These are phyloP conservation scores for Sergeia podlipaevii DNA, from an alignment of 208 protist species.

Conservation along the genomic window DNA sequence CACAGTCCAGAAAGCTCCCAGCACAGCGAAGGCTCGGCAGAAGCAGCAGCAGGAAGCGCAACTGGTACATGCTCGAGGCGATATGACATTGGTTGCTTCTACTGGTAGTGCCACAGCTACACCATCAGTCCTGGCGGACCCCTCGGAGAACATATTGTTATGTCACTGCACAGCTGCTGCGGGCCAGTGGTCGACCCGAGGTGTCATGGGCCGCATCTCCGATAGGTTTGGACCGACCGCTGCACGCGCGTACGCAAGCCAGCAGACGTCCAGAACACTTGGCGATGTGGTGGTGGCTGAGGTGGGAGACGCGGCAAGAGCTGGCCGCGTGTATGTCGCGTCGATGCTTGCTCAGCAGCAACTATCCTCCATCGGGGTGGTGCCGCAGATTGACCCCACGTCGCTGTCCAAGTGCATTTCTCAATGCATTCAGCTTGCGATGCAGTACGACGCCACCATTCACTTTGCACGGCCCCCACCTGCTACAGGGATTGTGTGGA, in stretches of 20 bases:
- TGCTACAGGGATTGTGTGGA: constrained; percentile 12
- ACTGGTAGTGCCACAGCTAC: constrained; percentile 13
- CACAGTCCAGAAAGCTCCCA: not conserved
- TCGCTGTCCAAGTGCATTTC: constrained; percentile 20
- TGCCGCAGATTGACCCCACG: constrained; percentile 21
- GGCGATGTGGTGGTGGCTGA: constrained; percentile 33
- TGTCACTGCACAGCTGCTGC: constrained; percentile 30
- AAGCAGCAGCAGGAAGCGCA: not conserved
- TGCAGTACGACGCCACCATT: constrained; percentile 20
- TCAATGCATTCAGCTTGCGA: constrained; percentile 17
- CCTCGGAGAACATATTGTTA: constrained; percentile 23
- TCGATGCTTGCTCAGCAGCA: constrained; percentile 32
- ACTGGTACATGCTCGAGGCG: not conserved
- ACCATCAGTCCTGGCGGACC: constrained; percentile 14
- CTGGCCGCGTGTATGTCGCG: constrained; percentile 35
- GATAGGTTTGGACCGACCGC: constrained; percentile 20
- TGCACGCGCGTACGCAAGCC: constrained; percentile 26
- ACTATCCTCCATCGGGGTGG: constrained; percentile 8
- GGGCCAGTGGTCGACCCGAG: constrained; percentile 29
- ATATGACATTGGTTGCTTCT: not conserved
- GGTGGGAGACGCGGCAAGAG: constrained; percentile 11
- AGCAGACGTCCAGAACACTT: constrained; percentile 5
- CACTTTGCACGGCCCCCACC: constrained; percentile 20
- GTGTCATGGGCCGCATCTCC: constrained; percentile 44
- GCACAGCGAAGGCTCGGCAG: not conserved